Evolutionary conservation across 2,329 filamentous ascomycete genomes (phyloP).

Genomic region (Ophiostoma montium): DNA sequence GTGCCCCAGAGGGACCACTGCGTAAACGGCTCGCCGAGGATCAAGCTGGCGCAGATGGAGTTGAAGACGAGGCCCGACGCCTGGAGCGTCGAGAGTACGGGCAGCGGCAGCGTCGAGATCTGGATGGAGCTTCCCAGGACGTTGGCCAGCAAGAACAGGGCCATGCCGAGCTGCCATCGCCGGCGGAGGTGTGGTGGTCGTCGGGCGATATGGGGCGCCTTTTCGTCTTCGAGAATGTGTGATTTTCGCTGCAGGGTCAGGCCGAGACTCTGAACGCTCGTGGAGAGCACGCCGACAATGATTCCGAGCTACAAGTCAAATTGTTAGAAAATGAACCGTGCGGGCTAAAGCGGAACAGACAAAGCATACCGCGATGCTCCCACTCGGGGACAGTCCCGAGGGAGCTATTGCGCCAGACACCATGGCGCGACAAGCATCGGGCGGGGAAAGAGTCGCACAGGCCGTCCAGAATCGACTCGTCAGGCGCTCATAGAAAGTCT

Average conservation of each 20-base stretch:
- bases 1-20: constrained; percentile 86
- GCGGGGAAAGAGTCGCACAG: constrained; percentile 13
- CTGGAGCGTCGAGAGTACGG: constrained; percentile 88
- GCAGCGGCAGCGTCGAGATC: constrained; percentile 88
- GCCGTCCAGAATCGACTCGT: constrained; percentile 4
- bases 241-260: constrained; percentile 95
- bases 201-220: constrained; percentile 60
- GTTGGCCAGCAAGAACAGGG: constrained; percentile 91
- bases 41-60: constrained; percentile 87
- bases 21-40: constrained; percentile 88
- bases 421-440: constrained; percentile 31
- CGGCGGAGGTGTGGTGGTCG: constrained; percentile 79
- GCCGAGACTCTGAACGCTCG: constrained; percentile 86
- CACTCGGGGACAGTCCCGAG: constrained; percentile 61
- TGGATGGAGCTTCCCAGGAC: constrained; percentile 91
- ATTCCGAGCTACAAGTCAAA: constrained; percentile 59
- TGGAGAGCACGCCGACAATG: constrained; percentile 82
- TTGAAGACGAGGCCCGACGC: constrained; percentile 96
- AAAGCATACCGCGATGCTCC: constrained; percentile 55
- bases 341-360: not conserved
- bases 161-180: constrained; percentile 95
- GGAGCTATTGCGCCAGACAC: constrained; percentile 47
- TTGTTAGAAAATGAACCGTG: constrained; percentile 1
- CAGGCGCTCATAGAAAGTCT: constrained; percentile 7
- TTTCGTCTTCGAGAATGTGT: constrained; percentile 94